A percentile compares a stretch with the other conserved stretches of the same genome.
These are phyloP conservation scores for Ciborinia camelliae DNA, from an alignment of 2,329 filamentous ascomycete species.

Conservation along the genomic window DNA sequence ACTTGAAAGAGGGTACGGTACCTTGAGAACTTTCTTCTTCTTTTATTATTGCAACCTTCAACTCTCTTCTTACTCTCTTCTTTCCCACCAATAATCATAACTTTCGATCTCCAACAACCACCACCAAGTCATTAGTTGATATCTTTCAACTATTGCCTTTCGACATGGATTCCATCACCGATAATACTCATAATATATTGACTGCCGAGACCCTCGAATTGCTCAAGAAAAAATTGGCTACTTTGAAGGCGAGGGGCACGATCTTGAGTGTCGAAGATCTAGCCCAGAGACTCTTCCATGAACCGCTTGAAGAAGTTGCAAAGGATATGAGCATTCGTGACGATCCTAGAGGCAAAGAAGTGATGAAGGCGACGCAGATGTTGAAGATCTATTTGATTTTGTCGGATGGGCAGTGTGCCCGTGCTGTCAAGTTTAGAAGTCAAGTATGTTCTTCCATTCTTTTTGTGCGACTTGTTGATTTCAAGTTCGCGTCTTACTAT, in stretches of 20 bases:
- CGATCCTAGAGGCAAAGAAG: not conserved
- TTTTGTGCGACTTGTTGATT: not conserved
- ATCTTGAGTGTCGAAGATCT: conserved; percentile 2
- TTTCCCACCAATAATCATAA: not conserved
- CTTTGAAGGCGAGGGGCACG: not conserved
- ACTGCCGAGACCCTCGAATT: not conserved
- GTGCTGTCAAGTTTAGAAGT: conserved; percentile 25
- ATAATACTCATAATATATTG: not conserved
- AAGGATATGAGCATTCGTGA: conserved; percentile 5
- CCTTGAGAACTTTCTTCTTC: not conserved
- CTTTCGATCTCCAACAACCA: not conserved
- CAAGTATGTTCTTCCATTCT: conserved; percentile 19
- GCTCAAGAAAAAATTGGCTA: not conserved
- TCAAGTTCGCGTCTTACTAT: not conserved
- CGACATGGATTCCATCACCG: not conserved
- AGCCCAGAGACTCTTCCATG: not conserved
- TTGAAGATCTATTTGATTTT: conserved; percentile 26
- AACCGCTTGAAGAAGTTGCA: not conserved
- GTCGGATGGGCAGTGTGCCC: conserved; percentile 23
- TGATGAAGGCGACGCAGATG: conserved; percentile 16
- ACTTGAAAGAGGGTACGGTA: too few relatives aligned
- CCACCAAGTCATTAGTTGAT: not conserved
- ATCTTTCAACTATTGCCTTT: not conserved
- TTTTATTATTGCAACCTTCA: not conserved
- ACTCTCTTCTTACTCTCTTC: not conserved